Evolutionary conservation across 2,329 filamentous ascomycete species (phyloP).

Genomic region (Epichloe sp.): DNA sequence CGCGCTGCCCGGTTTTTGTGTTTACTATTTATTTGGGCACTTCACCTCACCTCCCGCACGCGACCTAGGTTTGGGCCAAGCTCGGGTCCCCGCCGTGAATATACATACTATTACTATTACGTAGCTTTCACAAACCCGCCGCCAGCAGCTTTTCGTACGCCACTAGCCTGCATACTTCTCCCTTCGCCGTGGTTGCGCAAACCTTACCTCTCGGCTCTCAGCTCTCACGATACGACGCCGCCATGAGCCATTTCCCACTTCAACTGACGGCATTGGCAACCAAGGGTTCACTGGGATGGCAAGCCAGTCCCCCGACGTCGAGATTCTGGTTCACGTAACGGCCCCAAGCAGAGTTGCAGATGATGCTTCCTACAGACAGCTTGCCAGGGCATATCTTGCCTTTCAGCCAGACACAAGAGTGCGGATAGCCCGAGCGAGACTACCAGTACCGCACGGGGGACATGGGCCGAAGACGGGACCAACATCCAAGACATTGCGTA

Average conservation of each 20-base stretch:
- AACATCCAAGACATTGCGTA: background rate
- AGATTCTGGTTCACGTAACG: slow-evolving; percentile 43
- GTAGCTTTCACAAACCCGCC: background rate
- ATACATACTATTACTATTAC: background rate
- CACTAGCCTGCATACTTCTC: background rate
- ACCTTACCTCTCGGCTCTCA: background rate
- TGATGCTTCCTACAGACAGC: slow-evolving; percentile 34
- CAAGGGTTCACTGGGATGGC: slow-evolving; percentile 11
- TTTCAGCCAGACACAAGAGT: slow-evolving; percentile 23
- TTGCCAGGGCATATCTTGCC: slow-evolving; percentile 37
- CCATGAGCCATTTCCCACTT: background rate
- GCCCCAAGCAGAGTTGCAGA: slow-evolving; percentile 35
- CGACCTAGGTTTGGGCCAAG: background rate
- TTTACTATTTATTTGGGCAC: background rate
- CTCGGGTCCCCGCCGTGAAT: background rate
- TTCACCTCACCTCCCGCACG: background rate
- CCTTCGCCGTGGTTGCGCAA: background rate
- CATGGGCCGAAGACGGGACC: background rate
- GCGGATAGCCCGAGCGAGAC: background rate
- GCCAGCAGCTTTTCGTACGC: background rate
- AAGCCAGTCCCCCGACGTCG: slow-evolving; percentile 21
- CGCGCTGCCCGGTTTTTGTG: no score
- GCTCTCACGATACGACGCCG: slow-evolving; percentile 1
- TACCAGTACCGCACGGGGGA: background rate
- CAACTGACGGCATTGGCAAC: background rate